These are phyloP conservation scores for Telfairia occidentalis DNA, from an alignment of 331 rosid species.

Conservation along the genomic window DNA sequence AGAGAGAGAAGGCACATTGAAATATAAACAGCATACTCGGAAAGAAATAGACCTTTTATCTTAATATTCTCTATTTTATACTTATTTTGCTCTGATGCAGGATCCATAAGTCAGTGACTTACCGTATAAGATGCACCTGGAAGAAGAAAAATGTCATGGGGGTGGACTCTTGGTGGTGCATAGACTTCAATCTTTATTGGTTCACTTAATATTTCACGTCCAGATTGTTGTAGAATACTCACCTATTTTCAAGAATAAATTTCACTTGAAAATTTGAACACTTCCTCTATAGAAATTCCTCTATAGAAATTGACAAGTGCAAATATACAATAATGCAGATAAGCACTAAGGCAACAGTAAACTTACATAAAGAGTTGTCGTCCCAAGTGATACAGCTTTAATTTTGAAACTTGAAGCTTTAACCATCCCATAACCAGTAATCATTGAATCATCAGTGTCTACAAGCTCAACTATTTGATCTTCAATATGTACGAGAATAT, in stretches of 20 bases:
- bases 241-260: constrained; percentile 47
- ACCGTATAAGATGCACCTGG: constrained; percentile 86
- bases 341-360: constrained; percentile 11
- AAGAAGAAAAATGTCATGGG: constrained; percentile 54
- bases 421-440: constrained; percentile 29
- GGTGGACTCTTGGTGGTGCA: constrained; percentile 64
- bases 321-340: constrained; percentile 1
- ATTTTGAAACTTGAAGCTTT: constrained; percentile 47
- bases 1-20: constrained; percentile 4
- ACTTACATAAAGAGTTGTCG: constrained; percentile 75
- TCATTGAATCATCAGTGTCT: constrained; percentile 31
- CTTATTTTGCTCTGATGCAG: background rate
- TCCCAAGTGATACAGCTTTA: constrained; percentile 58
- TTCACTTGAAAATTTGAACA: constrained; percentile 14
- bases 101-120: constrained; percentile 23
- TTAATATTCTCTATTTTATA: background rate
- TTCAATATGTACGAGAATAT: constrained; percentile 66
- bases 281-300: constrained; percentile 15
- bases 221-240: constrained; percentile 51
- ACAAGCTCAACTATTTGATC: constrained; percentile 62
- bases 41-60: background rate
- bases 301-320: constrained; percentile 13
- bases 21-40: background rate
- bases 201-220: constrained; percentile 53
- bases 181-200: constrained; percentile 81